Conservation (phyloP, 352 stramenopile genomes). For the Sclerospora graminicola region DNA sequence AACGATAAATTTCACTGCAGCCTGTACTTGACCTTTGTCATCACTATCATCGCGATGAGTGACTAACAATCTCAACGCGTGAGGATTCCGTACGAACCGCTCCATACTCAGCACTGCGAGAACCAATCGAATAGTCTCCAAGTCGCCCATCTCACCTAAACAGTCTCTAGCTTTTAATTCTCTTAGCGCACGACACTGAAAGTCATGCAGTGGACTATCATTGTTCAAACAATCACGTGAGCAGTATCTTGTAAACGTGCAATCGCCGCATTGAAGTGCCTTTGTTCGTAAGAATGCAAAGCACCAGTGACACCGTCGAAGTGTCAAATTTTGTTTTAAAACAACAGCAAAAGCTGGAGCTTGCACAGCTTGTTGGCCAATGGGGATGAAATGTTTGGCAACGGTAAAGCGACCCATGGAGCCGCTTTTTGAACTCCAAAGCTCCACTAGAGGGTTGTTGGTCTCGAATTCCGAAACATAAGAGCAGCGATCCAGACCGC, state of each 20-base stretch:
- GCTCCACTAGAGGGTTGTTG: conserved; percentile 14
- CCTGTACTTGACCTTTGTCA: not conserved
- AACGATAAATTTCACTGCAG: conserved; percentile 7
- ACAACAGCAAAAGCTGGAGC: conserved; percentile 46
- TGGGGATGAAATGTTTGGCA: conserved; percentile 15
- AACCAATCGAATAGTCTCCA: conserved; percentile 35
- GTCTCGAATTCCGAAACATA: conserved; percentile 10
- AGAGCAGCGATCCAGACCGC: conserved; percentile 3
- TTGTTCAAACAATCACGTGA: conserved; percentile 31
- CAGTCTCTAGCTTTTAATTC: conserved; percentile 4
- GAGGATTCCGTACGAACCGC: conserved; percentile 25
- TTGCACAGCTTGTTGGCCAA: conserved; percentile 23
- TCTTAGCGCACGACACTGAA: conserved; percentile 31
- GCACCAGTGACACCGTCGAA: conserved; percentile 51
- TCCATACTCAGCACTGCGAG: conserved; percentile 56
- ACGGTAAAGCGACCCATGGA: conserved; percentile 26
- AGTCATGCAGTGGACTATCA: conserved; percentile 36
- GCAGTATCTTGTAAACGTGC: conserved; percentile 44
- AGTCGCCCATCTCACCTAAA: conserved; percentile 7
- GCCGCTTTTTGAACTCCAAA: conserved; percentile 12
- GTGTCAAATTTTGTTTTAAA: conserved; percentile 19
- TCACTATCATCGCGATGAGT: conserved; percentile 1
- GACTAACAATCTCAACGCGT: conserved; percentile 19
- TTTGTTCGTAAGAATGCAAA: conserved; percentile 31
- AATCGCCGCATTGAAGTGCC: conserved; percentile 40